phyloP scores from a whole-genome alignment of 257 asterid genomes.

The Ocimum tenuiflorum region DNA sequence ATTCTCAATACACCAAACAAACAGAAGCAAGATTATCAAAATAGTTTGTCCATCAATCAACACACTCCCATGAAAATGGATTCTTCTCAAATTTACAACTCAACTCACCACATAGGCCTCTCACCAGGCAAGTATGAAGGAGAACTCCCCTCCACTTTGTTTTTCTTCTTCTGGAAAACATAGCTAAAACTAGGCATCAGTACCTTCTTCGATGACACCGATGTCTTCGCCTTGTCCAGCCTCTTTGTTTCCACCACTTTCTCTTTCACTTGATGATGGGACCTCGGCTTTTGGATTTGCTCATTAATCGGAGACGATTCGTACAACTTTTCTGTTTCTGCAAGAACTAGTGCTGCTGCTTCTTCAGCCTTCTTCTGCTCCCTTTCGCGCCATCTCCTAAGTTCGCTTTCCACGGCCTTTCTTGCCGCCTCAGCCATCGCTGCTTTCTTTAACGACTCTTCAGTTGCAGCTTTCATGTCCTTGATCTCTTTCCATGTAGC shows the following conservation, averaged over 20 bases:
- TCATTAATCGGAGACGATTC: too few species aligned
- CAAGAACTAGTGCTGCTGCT: slow-evolving; percentile 62
- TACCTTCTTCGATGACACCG: slow-evolving; percentile 46
- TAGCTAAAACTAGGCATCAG: slow-evolving; percentile 49
- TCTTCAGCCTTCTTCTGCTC: slow-evolving; percentile 75
- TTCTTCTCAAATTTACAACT: too few species aligned
- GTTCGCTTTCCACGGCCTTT: slow-evolving; percentile 85
- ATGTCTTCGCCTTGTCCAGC: slow-evolving; percentile 49
- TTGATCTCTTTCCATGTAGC: slow-evolving; percentile 57
- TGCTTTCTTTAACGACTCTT: slow-evolving; percentile 64
- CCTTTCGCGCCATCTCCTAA: slow-evolving; percentile 73
- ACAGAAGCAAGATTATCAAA: too few species aligned
- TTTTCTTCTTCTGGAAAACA: slow-evolving; percentile 61
- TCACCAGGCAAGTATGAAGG: slow-evolving; percentile 76
- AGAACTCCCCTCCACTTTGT: slow-evolving; percentile 56
- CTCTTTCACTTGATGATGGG: slow-evolving; percentile 30
- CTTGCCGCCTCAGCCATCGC: slow-evolving; percentile 89
- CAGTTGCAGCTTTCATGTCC: slow-evolving; percentile 48
- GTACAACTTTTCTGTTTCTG: slow-evolving; percentile 44
- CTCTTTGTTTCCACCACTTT: slow-evolving; percentile 28
- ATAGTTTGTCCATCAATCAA: too few species aligned
- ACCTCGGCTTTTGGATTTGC: slow-evolving; percentile 33
- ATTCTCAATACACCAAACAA: too few species aligned
- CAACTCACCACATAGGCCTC: slow-evolving; percentile 48
- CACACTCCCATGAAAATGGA: too few species aligned